Evolutionary conservation across 257 asterid species (phyloP), one percentile per base, ranked within the genome.

Genomic region (Fraxinus pennsylvanica): DNA sequence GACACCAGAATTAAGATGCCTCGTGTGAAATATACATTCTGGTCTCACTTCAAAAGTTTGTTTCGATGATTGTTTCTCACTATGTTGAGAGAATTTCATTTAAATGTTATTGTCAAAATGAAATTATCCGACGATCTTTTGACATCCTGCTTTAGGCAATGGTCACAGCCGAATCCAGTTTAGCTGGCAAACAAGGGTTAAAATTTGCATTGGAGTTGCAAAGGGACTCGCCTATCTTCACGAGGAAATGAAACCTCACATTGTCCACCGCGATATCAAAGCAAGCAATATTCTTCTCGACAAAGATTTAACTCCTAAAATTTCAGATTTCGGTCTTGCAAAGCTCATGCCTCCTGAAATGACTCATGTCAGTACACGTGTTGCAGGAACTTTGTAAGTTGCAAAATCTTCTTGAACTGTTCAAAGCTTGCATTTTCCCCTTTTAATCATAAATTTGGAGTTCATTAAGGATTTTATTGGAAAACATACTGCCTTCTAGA

Each of bases 281-380:
- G 98, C 99, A 3, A 93, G 99, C 86, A 93, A 96, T 81, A 93
- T 96, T 82, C 97, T 96, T 75, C 97, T 96, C 0, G 97, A 90
- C 84, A 88, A 81, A 79, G 93, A 90, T 74, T 84, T 91, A 89
- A 90, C 89, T 22, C 98, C 99, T 14, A 96, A 84, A 84, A 93
- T 93, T 73, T 96, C 99, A 19, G 99, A 96, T 89, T 96, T 96
- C 67, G 99, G 99, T 57, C 93, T 93, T 47, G 99, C 99, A 66
- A 96, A 91, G 88, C 96, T 96, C 82, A 87, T 96, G 76, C 97
- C 98, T 74, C 80, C 94, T 12, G 87, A 92, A 86, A 80, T 84
- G 90, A 90, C 97, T 66, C 99, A 96, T 73, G 91, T 96, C 79
- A 96, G 99, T 65, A 96, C 99, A 33, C 97, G 97, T 2, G 99